Evolutionary conservation across 371 early-diverging fungal species (phyloP).

Genomic region (Saksenaea oblongispora): DNA sequence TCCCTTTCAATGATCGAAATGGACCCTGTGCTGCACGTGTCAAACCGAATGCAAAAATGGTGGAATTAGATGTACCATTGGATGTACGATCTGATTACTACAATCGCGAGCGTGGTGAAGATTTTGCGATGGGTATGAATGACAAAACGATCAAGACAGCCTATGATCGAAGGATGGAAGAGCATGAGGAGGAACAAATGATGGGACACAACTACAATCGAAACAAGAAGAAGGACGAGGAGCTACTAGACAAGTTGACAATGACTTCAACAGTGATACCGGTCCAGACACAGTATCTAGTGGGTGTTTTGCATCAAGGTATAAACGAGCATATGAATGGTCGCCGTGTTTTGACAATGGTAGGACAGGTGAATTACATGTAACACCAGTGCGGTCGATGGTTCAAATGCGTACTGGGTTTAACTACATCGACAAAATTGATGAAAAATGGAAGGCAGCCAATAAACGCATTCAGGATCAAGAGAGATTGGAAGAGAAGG

Average conservation of each 20-base stretch:
- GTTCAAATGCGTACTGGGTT: slow-evolving; percentile 86
- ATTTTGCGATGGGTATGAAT: slow-evolving; percentile 77
- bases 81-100: slow-evolving; percentile 72
- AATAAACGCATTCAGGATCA: slow-evolving; percentile 67
- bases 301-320: slow-evolving; percentile 78
- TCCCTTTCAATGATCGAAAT: slow-evolving; percentile 44
- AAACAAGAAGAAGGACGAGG: slow-evolving; percentile 43
- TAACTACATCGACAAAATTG: slow-evolving; percentile 86
- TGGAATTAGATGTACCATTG: slow-evolving; percentile 88
- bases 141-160: slow-evolving; percentile 71
- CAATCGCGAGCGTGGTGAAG: slow-evolving; percentile 76
- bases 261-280: slow-evolving; percentile 79
- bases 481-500: slow-evolving; percentile 62
- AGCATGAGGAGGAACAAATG: slow-evolving; percentile 44
- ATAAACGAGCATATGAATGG: slow-evolving; percentile 5
- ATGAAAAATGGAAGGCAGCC: slow-evolving; percentile 79
- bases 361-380: slow-evolving; percentile 71
- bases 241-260: slow-evolving; percentile 75
- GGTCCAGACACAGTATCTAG: slow-evolving; percentile 74
- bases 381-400: slow-evolving; percentile 73
- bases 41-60: slow-evolving; percentile 77
- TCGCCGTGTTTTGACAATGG: not conserved
- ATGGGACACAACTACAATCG: slow-evolving; percentile 26
- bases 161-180: slow-evolving; percentile 60
- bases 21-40: slow-evolving; percentile 73